These are phyloP conservation scores for Aspergillus affinis DNA, from an alignment of 495 filamentous ascomycete species.

Conservation along the genomic window DNA sequence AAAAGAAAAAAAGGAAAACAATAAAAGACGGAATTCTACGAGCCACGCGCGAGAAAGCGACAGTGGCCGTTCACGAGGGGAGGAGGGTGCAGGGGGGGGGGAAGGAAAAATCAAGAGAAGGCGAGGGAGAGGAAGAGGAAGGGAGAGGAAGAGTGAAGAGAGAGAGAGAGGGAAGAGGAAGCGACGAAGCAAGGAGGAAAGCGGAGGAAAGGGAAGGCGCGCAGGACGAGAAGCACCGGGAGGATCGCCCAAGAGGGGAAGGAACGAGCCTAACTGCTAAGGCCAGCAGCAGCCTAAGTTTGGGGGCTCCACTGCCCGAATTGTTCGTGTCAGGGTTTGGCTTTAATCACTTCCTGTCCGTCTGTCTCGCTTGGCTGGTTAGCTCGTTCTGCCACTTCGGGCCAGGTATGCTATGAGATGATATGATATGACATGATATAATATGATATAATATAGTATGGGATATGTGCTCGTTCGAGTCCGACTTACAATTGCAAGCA, in stretches of 20 bases:
- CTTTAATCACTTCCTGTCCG: too few relatives aligned
- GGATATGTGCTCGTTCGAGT: too few relatives aligned
- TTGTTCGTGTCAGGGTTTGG: too few relatives aligned
- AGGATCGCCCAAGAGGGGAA: conserved; percentile 9
- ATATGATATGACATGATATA: not conserved
- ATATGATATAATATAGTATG: too few relatives aligned
- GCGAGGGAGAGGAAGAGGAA: conserved; percentile 4
- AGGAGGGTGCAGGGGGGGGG: conserved; percentile 15
- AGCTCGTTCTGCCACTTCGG: too few relatives aligned
- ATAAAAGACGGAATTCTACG: conserved; percentile 23
- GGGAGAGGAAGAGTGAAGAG: conserved; percentile 14
- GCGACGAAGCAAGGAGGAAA: conserved; percentile 5
- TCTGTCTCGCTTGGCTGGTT: too few relatives aligned
- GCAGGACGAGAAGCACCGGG: conserved; percentile 6
- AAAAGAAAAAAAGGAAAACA: conserved; percentile 29
- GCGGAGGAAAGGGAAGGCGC: not conserved
- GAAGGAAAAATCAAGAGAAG: conserved; percentile 10
- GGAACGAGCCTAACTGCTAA: conserved; percentile 8
- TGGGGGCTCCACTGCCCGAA: not conserved
- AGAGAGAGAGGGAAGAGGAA: conserved; percentile 8
- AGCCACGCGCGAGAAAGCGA: conserved; percentile 21
- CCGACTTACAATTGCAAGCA: not conserved
- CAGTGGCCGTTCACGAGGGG: conserved; percentile 15
- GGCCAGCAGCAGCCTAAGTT: conserved; percentile 3
- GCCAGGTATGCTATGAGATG: not conserved